These are phyloP conservation scores for Aureobasidium vineae DNA, from an alignment of 2,329 filamentous ascomycete genomes.

Conservation along the genomic window DNA sequence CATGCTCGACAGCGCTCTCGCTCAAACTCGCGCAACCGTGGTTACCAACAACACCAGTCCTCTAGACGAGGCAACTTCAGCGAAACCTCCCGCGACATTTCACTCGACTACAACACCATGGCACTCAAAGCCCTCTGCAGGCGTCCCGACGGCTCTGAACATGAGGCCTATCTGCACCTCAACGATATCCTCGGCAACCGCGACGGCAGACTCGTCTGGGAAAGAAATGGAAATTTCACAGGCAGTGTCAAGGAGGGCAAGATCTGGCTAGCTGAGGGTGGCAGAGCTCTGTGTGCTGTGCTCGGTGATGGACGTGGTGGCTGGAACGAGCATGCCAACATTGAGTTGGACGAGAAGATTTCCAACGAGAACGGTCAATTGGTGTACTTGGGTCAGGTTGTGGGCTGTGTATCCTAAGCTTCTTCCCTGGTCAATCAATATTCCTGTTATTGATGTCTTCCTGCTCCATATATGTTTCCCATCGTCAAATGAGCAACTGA, in stretches of 20 bases:
- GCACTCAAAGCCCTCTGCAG: conserved; percentile 41
- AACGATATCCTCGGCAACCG: conserved; percentile 43
- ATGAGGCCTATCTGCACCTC: conserved; percentile 39
- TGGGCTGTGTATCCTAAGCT: not conserved
- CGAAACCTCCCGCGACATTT: conserved; percentile 37
- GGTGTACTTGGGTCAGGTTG: conserved; percentile 32
- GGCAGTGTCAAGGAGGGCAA: conserved; percentile 35
- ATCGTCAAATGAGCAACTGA: not conserved
- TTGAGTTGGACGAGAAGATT: conserved; percentile 43
- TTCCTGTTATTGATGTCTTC: too few species aligned
- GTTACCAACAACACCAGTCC: not conserved
- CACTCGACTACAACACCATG: conserved; percentile 35
- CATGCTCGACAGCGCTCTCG: not conserved
- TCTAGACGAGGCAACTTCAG: conserved; percentile 43
- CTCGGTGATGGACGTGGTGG: conserved; percentile 39
- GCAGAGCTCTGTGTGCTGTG: conserved; percentile 40
- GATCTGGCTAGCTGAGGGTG: conserved; percentile 37
- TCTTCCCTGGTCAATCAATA: not conserved
- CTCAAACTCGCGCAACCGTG: conserved; percentile 4
- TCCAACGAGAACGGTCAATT: conserved; percentile 42
- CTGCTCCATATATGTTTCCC: not conserved
- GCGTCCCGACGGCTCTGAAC: conserved; percentile 37
- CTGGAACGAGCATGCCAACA: conserved; percentile 35
- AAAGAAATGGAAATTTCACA: conserved; percentile 41
- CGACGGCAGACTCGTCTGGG: conserved; percentile 41